Base-by-base conservation (phyloP, 257 asterid species). In the Gentiana macrophylla region DNA sequence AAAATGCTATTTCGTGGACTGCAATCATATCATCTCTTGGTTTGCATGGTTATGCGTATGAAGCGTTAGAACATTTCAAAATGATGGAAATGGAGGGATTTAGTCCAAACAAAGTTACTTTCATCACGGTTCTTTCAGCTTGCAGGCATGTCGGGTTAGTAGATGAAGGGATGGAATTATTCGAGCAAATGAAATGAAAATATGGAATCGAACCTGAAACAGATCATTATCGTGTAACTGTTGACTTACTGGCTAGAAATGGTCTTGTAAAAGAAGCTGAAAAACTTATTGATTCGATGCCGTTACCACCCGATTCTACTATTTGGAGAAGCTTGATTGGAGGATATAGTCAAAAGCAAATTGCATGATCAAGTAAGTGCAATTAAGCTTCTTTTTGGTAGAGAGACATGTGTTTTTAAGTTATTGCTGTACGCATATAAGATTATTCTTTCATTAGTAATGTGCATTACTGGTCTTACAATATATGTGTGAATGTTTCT, bases 101-200 rank as follows among this genome's bases (percentile, higher is more conserved):
- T 13, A 47, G 32, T 73, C 95, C 92, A 0, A 95, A 90, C 69
- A 83, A 64, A 71, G 87, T 86, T 65, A 55, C 83, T 57, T 82
- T 82, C 54, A 38, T 74, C 8, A 77, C 83, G 5, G 67, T 80
- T 54, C 77, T 90, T 74, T 90, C 98, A 50, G 95, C 96, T 49
- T 90, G 92, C 65, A 79, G 96, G 35, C 94, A 90, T 50, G 79
- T 55, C 44, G 95, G 96, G 52, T 77, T 80, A 60, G 96, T 86
- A 61, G 67, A 72, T 55, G 66, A 84, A 55, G 95, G 96, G 59
- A 76, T 86, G 79, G 59, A 72, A 48, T 48, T 84, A 70, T 86
- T 86, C 57, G 51, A 52, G 53, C 60, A 71, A 45, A 86, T 86
- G 95, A 76, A 75, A 52, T 33, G 32, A 15, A 70, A 60, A 64